Evolutionary conservation across 345 rosid species (phyloP).

Genomic region (Balakata baccata): DNA sequence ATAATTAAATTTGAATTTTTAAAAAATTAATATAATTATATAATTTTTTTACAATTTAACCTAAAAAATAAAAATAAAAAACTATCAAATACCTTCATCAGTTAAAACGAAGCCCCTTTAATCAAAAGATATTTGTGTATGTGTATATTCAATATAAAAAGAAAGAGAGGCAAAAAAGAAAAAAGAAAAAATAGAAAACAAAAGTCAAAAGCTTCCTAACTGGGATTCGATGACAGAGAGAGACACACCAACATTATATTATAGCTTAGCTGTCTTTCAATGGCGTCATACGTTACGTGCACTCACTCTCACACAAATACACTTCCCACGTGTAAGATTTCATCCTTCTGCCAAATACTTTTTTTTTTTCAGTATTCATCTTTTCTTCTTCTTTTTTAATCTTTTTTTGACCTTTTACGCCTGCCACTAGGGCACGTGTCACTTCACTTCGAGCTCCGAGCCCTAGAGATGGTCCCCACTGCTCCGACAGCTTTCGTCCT

Average conservation of each 20-base stretch:
- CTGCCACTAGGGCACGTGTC: constrained; percentile 14
- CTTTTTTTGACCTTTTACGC: no score
- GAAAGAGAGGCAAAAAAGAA: neutral
- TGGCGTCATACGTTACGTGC: constrained; percentile 31
- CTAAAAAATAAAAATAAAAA: no score
- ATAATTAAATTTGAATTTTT: no score
- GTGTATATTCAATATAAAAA: no score
- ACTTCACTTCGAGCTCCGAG: constrained; percentile 7
- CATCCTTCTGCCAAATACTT: neutral
- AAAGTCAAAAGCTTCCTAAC: constrained; percentile 22
- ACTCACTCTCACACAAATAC: neutral
- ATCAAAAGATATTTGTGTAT: no score
- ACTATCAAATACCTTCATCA: no score
- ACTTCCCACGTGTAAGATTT: constrained; percentile 13
- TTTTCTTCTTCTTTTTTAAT: neutral
- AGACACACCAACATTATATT: constrained; percentile 16
- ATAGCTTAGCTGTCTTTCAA: constrained; percentile 15
- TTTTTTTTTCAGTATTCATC: constrained; percentile 15
- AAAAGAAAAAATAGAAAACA: neutral
- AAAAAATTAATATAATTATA: no score
- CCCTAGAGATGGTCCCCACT: constrained; percentile 1
- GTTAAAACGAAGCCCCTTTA: no score
- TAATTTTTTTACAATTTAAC: no score
- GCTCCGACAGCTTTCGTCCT: neutral
- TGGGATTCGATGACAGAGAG: constrained; percentile 25